phyloP scores from a whole-genome alignment of 495 filamentous ascomycete species.

The Lophiotrema nucula region DNA sequence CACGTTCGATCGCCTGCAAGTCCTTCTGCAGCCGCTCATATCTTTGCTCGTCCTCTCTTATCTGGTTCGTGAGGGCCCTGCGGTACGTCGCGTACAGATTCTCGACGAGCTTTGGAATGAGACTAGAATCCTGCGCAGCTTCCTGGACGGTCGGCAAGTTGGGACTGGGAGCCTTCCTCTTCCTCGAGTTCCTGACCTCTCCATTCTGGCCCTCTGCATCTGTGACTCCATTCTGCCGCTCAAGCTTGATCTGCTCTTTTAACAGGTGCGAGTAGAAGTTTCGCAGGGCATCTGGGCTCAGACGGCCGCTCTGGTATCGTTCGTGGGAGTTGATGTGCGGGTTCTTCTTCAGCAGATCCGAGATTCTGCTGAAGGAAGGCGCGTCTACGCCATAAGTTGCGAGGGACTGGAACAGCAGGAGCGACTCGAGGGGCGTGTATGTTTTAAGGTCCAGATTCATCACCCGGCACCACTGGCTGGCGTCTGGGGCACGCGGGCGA shows the following conservation, averaged over 20 bases:
- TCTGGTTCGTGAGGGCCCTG: conserved; percentile 62
- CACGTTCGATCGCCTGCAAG: conserved; percentile 64
- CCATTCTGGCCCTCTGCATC: conserved; percentile 35
- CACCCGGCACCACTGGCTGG: conserved; percentile 31
- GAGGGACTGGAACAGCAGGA: conserved; percentile 87
- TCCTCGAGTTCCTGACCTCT: conserved; percentile 52
- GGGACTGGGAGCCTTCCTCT: conserved; percentile 70
- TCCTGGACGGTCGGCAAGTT: conserved; percentile 62
- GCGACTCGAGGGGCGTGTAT: conserved; percentile 83
- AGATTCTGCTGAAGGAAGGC: conserved; percentile 68
- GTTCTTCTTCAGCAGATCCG: conserved; percentile 69
- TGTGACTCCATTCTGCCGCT: conserved; percentile 17
- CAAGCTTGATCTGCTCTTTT: conserved; percentile 63
- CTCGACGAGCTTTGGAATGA: conserved; percentile 66
- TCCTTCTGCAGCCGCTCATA: conserved; percentile 65
- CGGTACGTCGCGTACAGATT: conserved; percentile 74
- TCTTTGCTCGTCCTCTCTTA: conserved; percentile 69
- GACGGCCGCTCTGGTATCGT: conserved; percentile 66
- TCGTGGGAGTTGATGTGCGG: conserved; percentile 63
- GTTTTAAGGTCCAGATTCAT: conserved; percentile 48
- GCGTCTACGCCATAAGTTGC: conserved; percentile 62
- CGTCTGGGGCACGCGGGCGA: conserved; percentile 27
- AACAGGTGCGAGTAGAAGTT: conserved; percentile 73
- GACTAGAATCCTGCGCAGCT: conserved; percentile 59
- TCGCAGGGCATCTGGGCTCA: conserved; percentile 75